phyloP scores from a whole-genome alignment of 768 basidiomycete genomes.

The Tricholoma flavovirens region DNA sequence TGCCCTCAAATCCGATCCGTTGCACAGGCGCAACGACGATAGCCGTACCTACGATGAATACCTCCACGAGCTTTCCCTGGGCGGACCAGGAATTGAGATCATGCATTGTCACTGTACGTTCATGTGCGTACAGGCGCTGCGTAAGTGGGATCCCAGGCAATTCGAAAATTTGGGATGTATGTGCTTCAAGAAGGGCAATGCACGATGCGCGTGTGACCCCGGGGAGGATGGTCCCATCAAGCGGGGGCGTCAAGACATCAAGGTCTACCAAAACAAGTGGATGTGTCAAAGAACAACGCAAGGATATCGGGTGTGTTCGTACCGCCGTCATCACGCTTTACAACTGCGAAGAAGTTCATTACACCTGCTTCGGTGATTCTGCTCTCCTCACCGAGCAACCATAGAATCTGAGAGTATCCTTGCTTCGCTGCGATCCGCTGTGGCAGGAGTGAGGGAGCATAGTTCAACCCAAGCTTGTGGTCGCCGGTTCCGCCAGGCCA shows the following conservation, averaged over 20 bases:
- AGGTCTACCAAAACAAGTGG: conserved; percentile 34
- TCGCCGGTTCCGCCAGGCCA: conserved; percentile 70
- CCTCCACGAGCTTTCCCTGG: conserved; percentile 59
- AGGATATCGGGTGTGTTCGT: conserved; percentile 12
- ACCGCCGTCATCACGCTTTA: conserved; percentile 56
- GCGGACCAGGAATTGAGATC: conserved; percentile 44
- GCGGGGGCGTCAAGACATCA: conserved; percentile 76
- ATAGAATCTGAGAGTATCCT: conserved; percentile 76
- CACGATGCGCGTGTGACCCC: conserved; percentile 86
- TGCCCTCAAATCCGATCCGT: conserved; percentile 46
- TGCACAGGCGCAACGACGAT: conserved; percentile 62
- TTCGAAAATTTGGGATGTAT: conserved; percentile 40
- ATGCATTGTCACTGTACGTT: conserved; percentile 53
- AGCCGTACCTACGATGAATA: conserved; percentile 76
- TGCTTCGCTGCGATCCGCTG: conserved; percentile 57
- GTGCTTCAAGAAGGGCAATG: conserved; percentile 57
- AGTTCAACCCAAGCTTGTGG: conserved; percentile 71
- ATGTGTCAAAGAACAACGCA: background rate
- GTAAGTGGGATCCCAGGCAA: conserved; percentile 36
- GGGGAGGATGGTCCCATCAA: conserved; percentile 85
- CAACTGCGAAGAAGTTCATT: conserved; percentile 78
- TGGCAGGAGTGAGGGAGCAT: conserved; percentile 55
- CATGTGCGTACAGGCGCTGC: conserved; percentile 39
- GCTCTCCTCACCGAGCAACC: conserved; percentile 59
- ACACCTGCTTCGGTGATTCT: conserved; percentile 57